Conservation (phyloP, 768 basidiomycete genomes). For the Candolleomyces efflorescens region DNA sequence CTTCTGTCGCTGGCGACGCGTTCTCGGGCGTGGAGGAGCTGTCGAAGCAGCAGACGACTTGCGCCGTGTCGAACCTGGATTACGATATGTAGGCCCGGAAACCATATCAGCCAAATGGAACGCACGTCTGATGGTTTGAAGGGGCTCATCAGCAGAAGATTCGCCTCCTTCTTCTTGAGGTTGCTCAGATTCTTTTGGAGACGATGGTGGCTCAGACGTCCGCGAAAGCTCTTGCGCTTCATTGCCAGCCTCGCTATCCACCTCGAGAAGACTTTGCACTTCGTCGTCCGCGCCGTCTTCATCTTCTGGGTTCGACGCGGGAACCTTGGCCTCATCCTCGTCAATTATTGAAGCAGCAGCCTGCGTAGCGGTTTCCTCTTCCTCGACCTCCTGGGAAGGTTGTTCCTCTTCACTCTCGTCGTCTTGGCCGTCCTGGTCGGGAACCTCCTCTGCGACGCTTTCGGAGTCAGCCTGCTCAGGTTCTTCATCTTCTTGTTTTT, state of each 20-base stretch:
- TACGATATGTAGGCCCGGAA: neutral
- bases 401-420: slow-evolving; percentile 14
- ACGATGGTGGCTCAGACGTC: slow-evolving; percentile 3
- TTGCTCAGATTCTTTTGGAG: neutral
- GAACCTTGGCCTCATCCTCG: slow-evolving; percentile 8
- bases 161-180: slow-evolving; percentile 14
- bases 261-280: neutral
- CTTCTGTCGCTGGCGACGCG: slow-evolving; percentile 25
- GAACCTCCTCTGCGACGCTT: slow-evolving; percentile 14
- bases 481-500: slow-evolving; percentile 12
- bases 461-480: slow-evolving; percentile 13
- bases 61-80: slow-evolving; percentile 36
- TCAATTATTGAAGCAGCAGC: neutral
- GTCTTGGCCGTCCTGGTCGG: slow-evolving; percentile 11
- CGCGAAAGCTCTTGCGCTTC: neutral
- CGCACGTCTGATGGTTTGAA: slow-evolving; percentile 31
- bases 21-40: slow-evolving; percentile 25
- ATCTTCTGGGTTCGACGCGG: slow-evolving; percentile 10
- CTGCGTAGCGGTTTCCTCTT: slow-evolving; percentile 1
- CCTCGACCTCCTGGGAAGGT: slow-evolving; percentile 3
- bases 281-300: neutral
- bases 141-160: slow-evolving; percentile 29
- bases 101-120: slow-evolving; percentile 2
- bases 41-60: slow-evolving; percentile 34
- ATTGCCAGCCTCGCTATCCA: neutral